phyloP scores from a whole-genome alignment of 1,284 basidiomycete species.

The Schizophyllum commune region DNA sequence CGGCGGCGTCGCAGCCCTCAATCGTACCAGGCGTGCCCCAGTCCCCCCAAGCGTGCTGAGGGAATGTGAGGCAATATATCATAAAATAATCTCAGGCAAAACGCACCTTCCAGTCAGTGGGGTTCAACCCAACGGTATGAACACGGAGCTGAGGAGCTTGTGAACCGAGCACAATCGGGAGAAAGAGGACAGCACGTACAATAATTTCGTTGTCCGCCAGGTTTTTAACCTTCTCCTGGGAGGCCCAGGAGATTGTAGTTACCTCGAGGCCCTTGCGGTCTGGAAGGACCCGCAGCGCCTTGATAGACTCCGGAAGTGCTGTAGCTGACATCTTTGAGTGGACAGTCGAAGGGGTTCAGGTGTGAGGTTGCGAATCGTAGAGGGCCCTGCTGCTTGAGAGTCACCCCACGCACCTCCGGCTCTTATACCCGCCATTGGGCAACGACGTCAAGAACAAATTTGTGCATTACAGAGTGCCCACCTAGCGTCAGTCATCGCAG shows the following conservation, averaged over 20 bases:
- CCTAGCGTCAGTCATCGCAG: too few species aligned
- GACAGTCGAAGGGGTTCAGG: not conserved
- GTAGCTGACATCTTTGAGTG: not conserved
- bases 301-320: not conserved
- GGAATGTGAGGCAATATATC: too few species aligned
- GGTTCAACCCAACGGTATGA: not conserved
- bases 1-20: slow-evolving; percentile 36
- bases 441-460: too few species aligned
- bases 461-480: too few species aligned
- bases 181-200: not conserved
- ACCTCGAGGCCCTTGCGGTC: not conserved
- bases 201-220: not conserved
- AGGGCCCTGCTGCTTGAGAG: not conserved
- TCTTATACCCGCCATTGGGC: not conserved
- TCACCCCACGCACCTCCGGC: too few species aligned
- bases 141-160: not conserved
- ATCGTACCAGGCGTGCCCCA: slow-evolving; percentile 1
- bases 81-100: too few species aligned
- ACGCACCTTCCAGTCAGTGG: not conserved
- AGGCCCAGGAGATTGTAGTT: not conserved
- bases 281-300: not conserved
- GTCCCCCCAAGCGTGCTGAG: not conserved
- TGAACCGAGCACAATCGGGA: not conserved
- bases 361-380: not conserved
- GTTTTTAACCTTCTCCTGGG: not conserved